Evolutionary conservation across 129 eudicot genomes (phyloP).

Genomic region (Helianthus annuus): HanXRQr2.0-SUNRISE NC_035440.2:34749003-34749502

Average conservation of each 20-base stretch:
- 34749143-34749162: too few species aligned
- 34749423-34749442: constrained; percentile 77
- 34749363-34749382: constrained; percentile 50
- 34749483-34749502: too few species aligned
- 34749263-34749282: constrained; percentile 67
- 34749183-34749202: too few species aligned
- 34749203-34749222: too few species aligned
- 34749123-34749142: too few species aligned
- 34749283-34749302: constrained; percentile 78
- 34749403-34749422: constrained; percentile 86
- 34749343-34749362: constrained; percentile 62
- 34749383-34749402: constrained; percentile 47
- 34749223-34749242: neutral
- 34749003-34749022: too few species aligned
- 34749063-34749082: too few species aligned
- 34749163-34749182: too few species aligned
- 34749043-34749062: too few species aligned
- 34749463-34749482: constrained; percentile 19
- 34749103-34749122: too few species aligned
- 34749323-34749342: constrained; percentile 45
- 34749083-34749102: too few species aligned
- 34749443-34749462: constrained; percentile 43
- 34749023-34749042: too few species aligned
- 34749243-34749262: constrained; percentile 84
- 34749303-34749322: constrained; percentile 45